phyloP scores from a whole-genome alignment of 176 grass and related monocot species.

The Oryza meyeriana region DNA sequence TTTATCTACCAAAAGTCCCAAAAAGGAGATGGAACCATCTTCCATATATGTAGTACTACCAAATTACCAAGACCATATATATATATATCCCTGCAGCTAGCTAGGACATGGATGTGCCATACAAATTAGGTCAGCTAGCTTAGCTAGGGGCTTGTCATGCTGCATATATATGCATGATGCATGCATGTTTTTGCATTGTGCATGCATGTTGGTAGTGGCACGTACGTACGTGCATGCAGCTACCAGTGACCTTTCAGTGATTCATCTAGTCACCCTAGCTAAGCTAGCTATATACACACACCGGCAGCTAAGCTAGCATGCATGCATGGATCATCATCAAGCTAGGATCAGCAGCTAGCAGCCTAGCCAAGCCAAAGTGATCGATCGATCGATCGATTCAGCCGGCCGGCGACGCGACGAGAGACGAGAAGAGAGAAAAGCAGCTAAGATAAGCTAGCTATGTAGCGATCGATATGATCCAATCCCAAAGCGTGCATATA shows the following conservation, averaged over 20 bases:
- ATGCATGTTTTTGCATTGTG: not conserved
- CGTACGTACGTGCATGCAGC: not conserved
- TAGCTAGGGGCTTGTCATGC: conserved; percentile 6
- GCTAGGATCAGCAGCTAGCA: no score
- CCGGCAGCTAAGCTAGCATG: not conserved
- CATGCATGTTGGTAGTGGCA: not conserved
- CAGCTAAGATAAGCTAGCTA: no score
- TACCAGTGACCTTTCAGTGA: conserved; percentile 24
- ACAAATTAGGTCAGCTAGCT: not conserved
- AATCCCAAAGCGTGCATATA: not conserved
- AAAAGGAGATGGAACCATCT: not conserved
- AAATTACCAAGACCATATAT: no score
- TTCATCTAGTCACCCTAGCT: conserved; percentile 39
- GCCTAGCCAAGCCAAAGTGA: not conserved
- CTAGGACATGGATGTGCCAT: conserved; percentile 8
- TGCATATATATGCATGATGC: not conserved
- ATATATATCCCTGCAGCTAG: no score
- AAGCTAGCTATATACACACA: not conserved
- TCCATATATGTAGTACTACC: not conserved
- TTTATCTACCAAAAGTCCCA: not conserved
- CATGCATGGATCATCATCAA: not conserved
- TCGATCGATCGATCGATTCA: not conserved
- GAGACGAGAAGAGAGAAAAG: no score
- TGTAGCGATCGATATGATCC: not conserved
- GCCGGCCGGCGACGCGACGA: no score